These are phyloP conservation scores for Penicillium waksmanii DNA, from an alignment of 495 filamentous ascomycete genomes.

Conservation along the genomic window DNA sequence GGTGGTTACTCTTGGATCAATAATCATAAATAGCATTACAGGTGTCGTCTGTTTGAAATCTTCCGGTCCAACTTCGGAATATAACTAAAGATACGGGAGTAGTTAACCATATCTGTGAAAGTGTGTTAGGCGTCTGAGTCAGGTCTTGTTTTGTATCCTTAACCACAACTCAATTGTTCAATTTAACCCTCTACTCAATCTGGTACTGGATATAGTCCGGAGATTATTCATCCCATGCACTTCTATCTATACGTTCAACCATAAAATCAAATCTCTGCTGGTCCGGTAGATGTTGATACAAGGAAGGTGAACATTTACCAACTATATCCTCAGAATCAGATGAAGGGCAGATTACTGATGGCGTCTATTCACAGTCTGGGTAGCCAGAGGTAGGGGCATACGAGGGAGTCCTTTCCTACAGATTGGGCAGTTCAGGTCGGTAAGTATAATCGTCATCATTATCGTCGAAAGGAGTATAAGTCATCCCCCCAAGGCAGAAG, in stretches of 20 bases:
- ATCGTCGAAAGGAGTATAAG: conserved; percentile 15
- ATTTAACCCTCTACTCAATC: conserved; percentile 40
- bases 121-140: conserved; percentile 27
- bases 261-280: neutral
- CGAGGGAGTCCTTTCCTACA: conserved; percentile 25
- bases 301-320: conserved; percentile 1
- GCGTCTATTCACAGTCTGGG: conserved; percentile 16
- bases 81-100: too few relatives aligned
- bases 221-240: conserved; percentile 43
- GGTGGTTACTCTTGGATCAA: too few relatives aligned
- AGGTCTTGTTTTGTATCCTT: conserved; percentile 39
- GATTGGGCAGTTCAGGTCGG: conserved; percentile 10
- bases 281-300: conserved; percentile 15
- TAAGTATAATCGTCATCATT: conserved; percentile 7
- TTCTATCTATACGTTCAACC: too few relatives aligned
- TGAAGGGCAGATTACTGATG: conserved; percentile 19
- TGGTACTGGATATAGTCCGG: conserved; percentile 40
- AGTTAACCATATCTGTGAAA: too few relatives aligned
- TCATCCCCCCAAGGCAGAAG: conserved; percentile 16
- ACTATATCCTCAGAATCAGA: neutral
- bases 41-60: too few relatives aligned
- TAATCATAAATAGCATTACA: too few relatives aligned
- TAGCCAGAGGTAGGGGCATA: conserved; percentile 20
- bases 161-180: conserved; percentile 35
- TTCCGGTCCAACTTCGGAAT: too few relatives aligned